phyloP scores from a whole-genome alignment of 192 early-diverging fungal genomes.

The Rhizophlyctis rosea region DNA sequence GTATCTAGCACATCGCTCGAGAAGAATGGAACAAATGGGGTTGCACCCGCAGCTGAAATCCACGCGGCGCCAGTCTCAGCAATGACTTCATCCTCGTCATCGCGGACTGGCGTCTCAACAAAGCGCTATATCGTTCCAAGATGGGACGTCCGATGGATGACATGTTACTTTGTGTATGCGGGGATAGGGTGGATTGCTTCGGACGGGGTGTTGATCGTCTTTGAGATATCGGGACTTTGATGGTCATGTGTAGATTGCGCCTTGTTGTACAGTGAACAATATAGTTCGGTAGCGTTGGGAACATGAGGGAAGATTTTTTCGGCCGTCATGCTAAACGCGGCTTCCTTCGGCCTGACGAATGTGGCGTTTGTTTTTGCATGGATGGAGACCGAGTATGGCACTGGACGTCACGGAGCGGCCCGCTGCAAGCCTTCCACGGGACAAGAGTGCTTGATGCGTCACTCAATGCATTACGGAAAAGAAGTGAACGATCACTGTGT shows the following conservation, averaged over 20 bases:
- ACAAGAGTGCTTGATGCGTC: too few species aligned
- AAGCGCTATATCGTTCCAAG: conserved; percentile 17
- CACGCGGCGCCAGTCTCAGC: conserved; percentile 6
- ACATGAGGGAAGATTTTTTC: too few species aligned
- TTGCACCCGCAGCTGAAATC: conserved; percentile 3
- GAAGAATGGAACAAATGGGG: neutral
- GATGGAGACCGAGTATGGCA: too few species aligned
- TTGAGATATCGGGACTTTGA: conserved; percentile 19
- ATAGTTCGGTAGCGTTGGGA: too few species aligned
- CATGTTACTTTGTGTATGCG: conserved; percentile 31
- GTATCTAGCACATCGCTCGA: neutral
- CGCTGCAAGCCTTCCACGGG: too few species aligned
- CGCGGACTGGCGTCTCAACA: conserved; percentile 3
- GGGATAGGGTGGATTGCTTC: conserved; percentile 36
- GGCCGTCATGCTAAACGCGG: too few species aligned
- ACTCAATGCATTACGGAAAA: too few species aligned
- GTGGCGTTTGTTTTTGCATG: too few species aligned
- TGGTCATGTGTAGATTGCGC: neutral
- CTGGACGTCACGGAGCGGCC: too few species aligned
- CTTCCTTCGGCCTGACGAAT: too few species aligned
- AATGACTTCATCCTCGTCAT: conserved; percentile 13
- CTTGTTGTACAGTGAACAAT: too few species aligned
- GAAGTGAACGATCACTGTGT: too few species aligned
- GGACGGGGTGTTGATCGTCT: conserved; percentile 25
- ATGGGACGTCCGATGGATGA: conserved; percentile 25